A percentile compares a stretch with the other conserved stretches of the same genome.
phyloP scores from a whole-genome alignment of 306 rosid species.

The Pueraria montana region DNA sequence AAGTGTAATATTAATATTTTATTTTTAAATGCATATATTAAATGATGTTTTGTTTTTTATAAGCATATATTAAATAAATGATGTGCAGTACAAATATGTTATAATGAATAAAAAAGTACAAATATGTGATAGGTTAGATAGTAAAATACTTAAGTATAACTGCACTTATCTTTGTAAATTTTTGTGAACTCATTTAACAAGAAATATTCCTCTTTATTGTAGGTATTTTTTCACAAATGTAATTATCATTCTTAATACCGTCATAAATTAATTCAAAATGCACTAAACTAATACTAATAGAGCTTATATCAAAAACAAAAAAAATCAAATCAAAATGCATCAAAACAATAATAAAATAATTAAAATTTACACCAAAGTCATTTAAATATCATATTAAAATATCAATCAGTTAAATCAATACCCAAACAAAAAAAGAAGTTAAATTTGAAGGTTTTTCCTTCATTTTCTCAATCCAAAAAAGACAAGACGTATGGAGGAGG shows the following conservation, averaged over 20 bases:
- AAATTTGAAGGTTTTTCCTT: conserved; percentile 6
- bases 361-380: too few species aligned
- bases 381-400: not conserved
- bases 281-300: not conserved
- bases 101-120: not conserved
- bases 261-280: not conserved
- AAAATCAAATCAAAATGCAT: not conserved
- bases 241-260: not conserved
- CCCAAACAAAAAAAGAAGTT: not conserved
- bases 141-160: too few species aligned
- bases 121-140: not conserved
- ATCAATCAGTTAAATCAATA: not conserved
- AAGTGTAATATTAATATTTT: too few species aligned
- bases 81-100: too few species aligned
- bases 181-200: too few species aligned
- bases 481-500: conserved; percentile 11
- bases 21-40: too few species aligned
- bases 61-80: too few species aligned
- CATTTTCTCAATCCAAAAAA: conserved; percentile 21
- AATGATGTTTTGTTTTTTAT: too few species aligned
- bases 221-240: not conserved
- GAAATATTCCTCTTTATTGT: not conserved
- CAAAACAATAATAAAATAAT: not conserved
- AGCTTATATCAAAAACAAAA: not conserved
- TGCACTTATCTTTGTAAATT: too few species aligned